These are phyloP conservation scores for Rhodotorula sp. DNA, from an alignment of 1,284 basidiomycete species.

Conservation along the genomic window DNA sequence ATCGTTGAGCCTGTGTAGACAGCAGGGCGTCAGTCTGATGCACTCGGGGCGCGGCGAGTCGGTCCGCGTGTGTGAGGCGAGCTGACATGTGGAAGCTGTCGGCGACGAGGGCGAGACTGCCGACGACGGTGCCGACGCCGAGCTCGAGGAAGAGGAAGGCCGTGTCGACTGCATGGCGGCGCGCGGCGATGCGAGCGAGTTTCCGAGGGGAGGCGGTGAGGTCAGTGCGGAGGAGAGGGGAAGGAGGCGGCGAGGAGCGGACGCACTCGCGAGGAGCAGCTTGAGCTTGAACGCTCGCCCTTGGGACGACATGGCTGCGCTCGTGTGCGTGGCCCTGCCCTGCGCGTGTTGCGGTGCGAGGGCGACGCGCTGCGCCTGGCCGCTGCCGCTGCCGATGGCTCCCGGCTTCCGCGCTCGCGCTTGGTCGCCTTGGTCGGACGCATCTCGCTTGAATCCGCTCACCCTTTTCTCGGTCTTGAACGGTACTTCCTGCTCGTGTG, in stretches of 20 bases:
- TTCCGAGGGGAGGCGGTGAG: constrained; percentile 55
- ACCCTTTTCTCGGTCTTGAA: too few relatives aligned
- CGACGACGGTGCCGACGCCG: constrained; percentile 62
- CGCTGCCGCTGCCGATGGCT: too few relatives aligned
- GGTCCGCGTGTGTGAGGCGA: neutral
- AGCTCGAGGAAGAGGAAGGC: constrained; percentile 92
- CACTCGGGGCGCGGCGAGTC: neutral
- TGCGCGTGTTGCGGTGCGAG: too few relatives aligned
- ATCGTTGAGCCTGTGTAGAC: constrained; percentile 55
- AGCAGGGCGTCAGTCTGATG: neutral
- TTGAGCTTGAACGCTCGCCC: constrained; percentile 37
- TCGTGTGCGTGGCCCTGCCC: too few relatives aligned
- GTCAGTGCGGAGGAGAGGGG: constrained; percentile 40
- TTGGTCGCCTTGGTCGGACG: too few relatives aligned
- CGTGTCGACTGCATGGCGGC: constrained; percentile 61
- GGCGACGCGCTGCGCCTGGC: too few relatives aligned
- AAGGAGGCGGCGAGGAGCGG: too few relatives aligned
- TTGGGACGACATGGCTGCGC: constrained; percentile 9
- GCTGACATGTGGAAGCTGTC: constrained; percentile 95
- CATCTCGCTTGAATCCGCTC: too few relatives aligned
- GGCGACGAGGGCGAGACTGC: constrained; percentile 66
- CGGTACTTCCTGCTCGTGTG: too few relatives aligned
- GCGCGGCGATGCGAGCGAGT: constrained; percentile 61
- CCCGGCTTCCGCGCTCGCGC: too few relatives aligned
- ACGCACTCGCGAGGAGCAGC: constrained; percentile 36